Percentiles rank a stretch among this genome's conserved stretches.
Conservation (phyloP, 305 asterid genomes). For the Salvia sclarea region DNA sequence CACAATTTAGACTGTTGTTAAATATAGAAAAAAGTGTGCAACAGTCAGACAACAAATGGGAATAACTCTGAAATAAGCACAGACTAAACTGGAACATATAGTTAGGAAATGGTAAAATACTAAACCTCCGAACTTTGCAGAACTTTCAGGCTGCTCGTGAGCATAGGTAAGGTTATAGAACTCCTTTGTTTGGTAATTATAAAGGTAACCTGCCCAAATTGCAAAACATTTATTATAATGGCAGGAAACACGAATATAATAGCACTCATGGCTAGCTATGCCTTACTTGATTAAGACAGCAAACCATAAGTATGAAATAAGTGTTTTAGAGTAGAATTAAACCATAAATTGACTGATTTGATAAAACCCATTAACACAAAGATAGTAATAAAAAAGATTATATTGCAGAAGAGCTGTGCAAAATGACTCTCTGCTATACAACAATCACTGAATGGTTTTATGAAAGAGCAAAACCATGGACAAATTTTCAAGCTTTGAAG, state of each 20-base stretch:
- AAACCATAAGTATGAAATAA: constrained; percentile 22
- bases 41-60: constrained; percentile 10
- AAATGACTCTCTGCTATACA: constrained; percentile 1
- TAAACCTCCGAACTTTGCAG: constrained; percentile 89
- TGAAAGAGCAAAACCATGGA: constrained; percentile 2
- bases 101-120: constrained; percentile 28
- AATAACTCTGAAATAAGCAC: constrained; percentile 1
- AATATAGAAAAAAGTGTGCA: constrained; percentile 5
- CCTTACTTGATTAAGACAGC: constrained; percentile 17
- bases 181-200: constrained; percentile 94
- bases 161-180: constrained; percentile 94
- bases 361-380: constrained; percentile 10
- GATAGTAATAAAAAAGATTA: not conserved
- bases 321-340: constrained; percentile 20
- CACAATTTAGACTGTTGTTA: not conserved
- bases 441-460: constrained; percentile 20
- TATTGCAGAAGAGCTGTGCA: constrained; percentile 16
- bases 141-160: constrained; percentile 92
- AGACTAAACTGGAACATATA: constrained; percentile 10
- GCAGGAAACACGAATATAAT: constrained; percentile 26
- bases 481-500: constrained; percentile 23
- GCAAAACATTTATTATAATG: constrained; percentile 24
- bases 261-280: constrained; percentile 14
- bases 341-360: constrained; percentile 16
- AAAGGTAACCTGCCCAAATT: constrained; percentile 82